These are phyloP conservation scores for Terfezia boudieri DNA, from an alignment of 495 filamentous ascomycete genomes.

Conservation along the genomic window DNA sequence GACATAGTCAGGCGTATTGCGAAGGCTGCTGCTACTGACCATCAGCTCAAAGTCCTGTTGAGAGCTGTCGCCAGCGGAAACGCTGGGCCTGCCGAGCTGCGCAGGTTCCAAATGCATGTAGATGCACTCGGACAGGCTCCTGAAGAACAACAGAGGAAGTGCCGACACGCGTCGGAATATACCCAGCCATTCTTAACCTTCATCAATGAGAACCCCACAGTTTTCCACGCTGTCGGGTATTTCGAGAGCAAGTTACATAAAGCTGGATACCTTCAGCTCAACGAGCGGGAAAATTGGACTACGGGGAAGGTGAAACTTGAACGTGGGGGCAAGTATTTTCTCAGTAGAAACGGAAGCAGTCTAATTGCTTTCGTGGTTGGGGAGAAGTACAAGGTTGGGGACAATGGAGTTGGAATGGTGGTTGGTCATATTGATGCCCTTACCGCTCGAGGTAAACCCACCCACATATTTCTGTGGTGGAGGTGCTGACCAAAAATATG, in stretches of 20 bases:
- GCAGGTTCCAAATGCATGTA: background rate
- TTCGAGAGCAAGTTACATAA: constrained; percentile 48
- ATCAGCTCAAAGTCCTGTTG: background rate
- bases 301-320: constrained; percentile 33
- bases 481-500: background rate
- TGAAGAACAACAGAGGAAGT: too few relatives aligned
- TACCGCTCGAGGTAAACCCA: constrained; percentile 34
- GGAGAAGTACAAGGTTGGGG: constrained; percentile 52
- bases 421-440: constrained; percentile 86
- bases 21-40: background rate
- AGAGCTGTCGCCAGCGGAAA: background rate
- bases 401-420: constrained; percentile 44
- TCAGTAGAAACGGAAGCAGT: constrained; percentile 64
- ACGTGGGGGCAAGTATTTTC: constrained; percentile 70
- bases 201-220: constrained; percentile 70
- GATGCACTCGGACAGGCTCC: background rate
- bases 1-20: background rate
- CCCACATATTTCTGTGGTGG: background rate
- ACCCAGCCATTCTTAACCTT: constrained; percentile 73
- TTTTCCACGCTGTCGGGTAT: constrained; percentile 66
- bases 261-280: constrained; percentile 54
- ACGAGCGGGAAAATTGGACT: constrained; percentile 56
- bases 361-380: constrained; percentile 77
- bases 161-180: constrained; percentile 31
- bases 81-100: background rate